Conservation (phyloP, 208 protist genomes). For the Leptomonas seymouri region DNA sequence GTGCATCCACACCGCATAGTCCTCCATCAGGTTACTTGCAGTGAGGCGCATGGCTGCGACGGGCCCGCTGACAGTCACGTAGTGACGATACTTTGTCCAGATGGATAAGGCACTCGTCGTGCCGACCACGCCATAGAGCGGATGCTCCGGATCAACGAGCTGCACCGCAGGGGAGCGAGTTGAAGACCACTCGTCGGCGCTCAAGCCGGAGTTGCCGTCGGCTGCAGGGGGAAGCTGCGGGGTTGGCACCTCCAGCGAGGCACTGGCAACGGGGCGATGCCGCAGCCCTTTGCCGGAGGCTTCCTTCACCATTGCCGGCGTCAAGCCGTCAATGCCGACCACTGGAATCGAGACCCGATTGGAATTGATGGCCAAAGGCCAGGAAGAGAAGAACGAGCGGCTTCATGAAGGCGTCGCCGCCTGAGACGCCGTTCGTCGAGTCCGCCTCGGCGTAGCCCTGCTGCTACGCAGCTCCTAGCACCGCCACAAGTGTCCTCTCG, state of each 20-base stretch:
- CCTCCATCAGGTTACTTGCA: conserved; percentile 45
- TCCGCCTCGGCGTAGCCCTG: conserved; percentile 51
- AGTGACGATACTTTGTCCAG: conserved; percentile 37
- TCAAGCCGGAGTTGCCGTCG: background rate
- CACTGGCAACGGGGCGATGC: conserved; percentile 40
- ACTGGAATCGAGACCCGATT: conserved; percentile 32
- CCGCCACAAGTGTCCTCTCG: conserved; percentile 32
- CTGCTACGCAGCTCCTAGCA: conserved; percentile 34
- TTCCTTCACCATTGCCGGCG: conserved; percentile 28
- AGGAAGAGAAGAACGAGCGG: conserved; percentile 32
- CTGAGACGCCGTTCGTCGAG: conserved; percentile 40
- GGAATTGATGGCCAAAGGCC: conserved; percentile 37
- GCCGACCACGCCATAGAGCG: conserved; percentile 38
- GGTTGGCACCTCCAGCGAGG: conserved; percentile 8
- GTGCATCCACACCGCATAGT: conserved; percentile 37
- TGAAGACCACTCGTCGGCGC: background rate
- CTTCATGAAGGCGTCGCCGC: conserved; percentile 46
- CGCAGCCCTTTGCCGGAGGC: conserved; percentile 30
- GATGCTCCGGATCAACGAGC: conserved; percentile 31
- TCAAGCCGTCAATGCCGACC: conserved; percentile 39
- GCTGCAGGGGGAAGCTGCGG: background rate
- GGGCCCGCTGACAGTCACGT: conserved; percentile 31
- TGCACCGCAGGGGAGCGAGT: background rate
- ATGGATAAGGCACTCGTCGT: conserved; percentile 38
- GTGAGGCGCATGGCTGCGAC: conserved; percentile 47